A percentile compares a stretch with the other conserved stretches of the same genome.
phyloP scores from a whole-genome alignment of 164 flowering plant species.

The Vitis cinerea region DNA sequence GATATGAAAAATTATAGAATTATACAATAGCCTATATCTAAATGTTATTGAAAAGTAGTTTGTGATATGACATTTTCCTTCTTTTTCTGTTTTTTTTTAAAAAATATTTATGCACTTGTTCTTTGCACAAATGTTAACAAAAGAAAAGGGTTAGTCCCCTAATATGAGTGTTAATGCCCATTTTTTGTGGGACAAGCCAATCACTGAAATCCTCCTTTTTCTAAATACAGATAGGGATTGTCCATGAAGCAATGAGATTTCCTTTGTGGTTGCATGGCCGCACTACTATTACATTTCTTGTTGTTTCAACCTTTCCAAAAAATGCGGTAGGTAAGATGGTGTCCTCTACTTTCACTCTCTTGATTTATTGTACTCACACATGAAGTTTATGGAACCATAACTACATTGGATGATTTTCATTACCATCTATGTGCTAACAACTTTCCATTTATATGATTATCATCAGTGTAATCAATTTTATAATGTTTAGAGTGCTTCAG shows the following conservation, averaged over 20 bases:
- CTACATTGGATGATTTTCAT: not conserved
- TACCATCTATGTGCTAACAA: no score
- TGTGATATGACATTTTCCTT: no score
- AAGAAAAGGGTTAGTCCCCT: not conserved
- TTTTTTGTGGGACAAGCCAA: not conserved
- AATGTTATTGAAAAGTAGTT: not conserved
- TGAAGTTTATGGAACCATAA: not conserved
- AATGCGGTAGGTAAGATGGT: conserved; percentile 73
- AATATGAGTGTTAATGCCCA: not conserved
- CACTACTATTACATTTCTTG: conserved; percentile 58
- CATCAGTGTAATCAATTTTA: not conserved
- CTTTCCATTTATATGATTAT: no score
- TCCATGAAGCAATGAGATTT: conserved; percentile 79
- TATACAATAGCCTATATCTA: not conserved
- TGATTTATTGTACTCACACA: not conserved
- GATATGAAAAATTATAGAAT: not conserved
- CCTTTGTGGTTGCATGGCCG: conserved; percentile 94
- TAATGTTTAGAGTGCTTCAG: no score
- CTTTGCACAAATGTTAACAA: not conserved
- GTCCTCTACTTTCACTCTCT: not conserved
- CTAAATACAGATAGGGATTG: conserved; percentile 65
- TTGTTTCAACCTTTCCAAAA: conserved; percentile 75
- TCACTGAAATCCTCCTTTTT: not conserved
- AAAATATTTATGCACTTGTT: not conserved
- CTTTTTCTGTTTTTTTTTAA: not conserved